Evolutionary conservation across 306 rosid species (phyloP).

Genomic region (Sophora flavescens): DNA sequence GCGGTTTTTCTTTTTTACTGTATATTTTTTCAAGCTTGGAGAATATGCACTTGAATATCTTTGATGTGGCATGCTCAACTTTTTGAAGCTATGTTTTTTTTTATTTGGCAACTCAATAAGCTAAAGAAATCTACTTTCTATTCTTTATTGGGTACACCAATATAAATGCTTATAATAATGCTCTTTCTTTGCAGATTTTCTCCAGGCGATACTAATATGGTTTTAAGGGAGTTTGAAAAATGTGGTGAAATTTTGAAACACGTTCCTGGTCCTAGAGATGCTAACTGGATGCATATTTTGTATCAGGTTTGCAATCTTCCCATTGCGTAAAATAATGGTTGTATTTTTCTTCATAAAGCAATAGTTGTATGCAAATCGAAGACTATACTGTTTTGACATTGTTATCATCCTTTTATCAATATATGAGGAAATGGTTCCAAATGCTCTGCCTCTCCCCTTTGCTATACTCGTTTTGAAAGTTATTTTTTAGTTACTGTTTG

Average conservation of each 20-base stretch:
- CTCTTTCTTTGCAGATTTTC: slow-evolving; percentile 71
- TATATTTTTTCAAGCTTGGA: slow-evolving; percentile 22
- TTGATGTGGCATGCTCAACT: neutral
- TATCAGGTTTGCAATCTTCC: slow-evolving; percentile 69
- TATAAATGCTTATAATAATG: slow-evolving; percentile 11
- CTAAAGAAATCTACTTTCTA: neutral
- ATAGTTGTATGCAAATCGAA: neutral
- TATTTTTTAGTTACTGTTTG: neutral
- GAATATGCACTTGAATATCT: slow-evolving; percentile 18
- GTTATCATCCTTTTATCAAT: neutral
- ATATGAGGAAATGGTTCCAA: neutral
- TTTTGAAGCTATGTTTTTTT: slow-evolving; percentile 17
- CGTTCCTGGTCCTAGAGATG: slow-evolving; percentile 92
- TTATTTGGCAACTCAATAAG: slow-evolving; percentile 18
- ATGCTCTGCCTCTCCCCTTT: neutral
- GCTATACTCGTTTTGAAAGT: neutral
- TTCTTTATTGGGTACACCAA: neutral
- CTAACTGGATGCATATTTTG: slow-evolving; percentile 95
- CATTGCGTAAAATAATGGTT: slow-evolving; percentile 36
- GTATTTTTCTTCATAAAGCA: neutral
- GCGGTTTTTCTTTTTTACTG: neutral
- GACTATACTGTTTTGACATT: neutral
- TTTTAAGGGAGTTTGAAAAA: slow-evolving; percentile 94
- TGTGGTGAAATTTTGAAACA: slow-evolving; percentile 95
- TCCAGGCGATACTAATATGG: slow-evolving; percentile 83